Evolutionary conservation across 768 basidiomycete genomes (phyloP), one percentile per base, ranked within the genome.

Genomic region (Vararia minispora): DNA sequence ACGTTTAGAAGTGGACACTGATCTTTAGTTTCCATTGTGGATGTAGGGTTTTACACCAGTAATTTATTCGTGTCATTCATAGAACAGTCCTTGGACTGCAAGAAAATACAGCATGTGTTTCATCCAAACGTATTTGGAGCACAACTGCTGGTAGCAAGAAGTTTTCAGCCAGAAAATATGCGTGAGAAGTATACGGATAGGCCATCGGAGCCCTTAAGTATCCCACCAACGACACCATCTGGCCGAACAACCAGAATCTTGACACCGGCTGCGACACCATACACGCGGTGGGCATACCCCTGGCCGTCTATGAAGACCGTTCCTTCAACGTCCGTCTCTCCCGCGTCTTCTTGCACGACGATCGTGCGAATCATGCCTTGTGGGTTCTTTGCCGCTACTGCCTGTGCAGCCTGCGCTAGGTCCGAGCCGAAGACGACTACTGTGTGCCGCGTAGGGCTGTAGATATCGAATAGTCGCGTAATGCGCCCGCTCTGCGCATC

Each of bases 361-460:
- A n/a, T 22, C 20, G 22, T 42, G 21, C 40, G 30, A 14, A 42
- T 20, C 6, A 42, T 34, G n/a, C n/a, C n/a, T n/a, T n/a, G n/a
- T n/a, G n/a, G n/a, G n/a, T n/a, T n/a, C n/a, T n/a, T n/a, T n/a
- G n/a, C n/a, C 14, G 38, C 3, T 6, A 26, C 44, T 5, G 31
- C 18, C 12, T 20, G 14, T 13, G 39, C 17, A 28, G 28, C 28
- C 4, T 36, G 25, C 18, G 24, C 13, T 3, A 26, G 31, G 17
- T 43, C 39, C 6, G 43, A 17, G 3, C 34, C 23, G 35, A 41
- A 45, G 17, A 45, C 18, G 36, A 49, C 33, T n/a, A 44, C 33
- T n/a, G 45, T 42, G 30, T 49, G 45, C 20, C 33, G 31, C 2
- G 35, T 36, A n/a, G 43, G 37, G 10, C 35, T 37, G 39, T 43